Base-by-base conservation (phyloP, 345 rosid genomes). In the Jatropha curcas region DNA sequence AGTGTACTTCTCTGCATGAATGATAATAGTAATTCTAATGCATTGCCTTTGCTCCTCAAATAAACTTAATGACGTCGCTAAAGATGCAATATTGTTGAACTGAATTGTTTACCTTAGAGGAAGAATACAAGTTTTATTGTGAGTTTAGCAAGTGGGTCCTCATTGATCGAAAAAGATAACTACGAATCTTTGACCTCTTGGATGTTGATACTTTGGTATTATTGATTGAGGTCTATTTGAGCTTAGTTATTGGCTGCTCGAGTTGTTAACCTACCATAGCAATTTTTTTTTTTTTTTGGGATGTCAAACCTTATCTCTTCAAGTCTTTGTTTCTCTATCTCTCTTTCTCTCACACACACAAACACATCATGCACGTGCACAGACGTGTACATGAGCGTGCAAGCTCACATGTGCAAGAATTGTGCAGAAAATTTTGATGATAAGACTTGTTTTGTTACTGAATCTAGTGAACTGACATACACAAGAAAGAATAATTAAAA, bases 231-330 rank as follows among this genome's bases (percentile, higher is more conserved):
- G 79, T 71, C 64, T 78, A 51, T 82, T n/a, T 64, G 71, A 70
- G 67, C 61, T 75, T 79, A 70, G 75, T 80, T 67, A 60, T 74
- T 77, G 74, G 67, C 69, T 19, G 33, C 71, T 71, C 74, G 61
- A 65, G 71, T 35, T 71, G 60, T 19, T 51, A 58, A 66, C 30
- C 77, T 60, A 76, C 82, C 84, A 43, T 76, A 55, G 56, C 31
- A 41, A 24, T 71, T n/a, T 67, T 76, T 0, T 48, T 16, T 48
- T 41, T 41, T 84, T 70, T 74, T 86, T 77, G 77, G 71, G 84
- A 52, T 61, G 82, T 62, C 68, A 65, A 55, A 60, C 66, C 92
- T 86, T 80, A 84, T 85, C 94, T 25, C 74, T 77, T 82, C 61
- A 62, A n/a, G n/a, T n/a, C n/a, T n/a, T n/a, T n/a, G n/a, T n/a